Base-by-base conservation (phyloP, 2,329 filamentous ascomycete species). In the Penicillium sp. region DNA sequence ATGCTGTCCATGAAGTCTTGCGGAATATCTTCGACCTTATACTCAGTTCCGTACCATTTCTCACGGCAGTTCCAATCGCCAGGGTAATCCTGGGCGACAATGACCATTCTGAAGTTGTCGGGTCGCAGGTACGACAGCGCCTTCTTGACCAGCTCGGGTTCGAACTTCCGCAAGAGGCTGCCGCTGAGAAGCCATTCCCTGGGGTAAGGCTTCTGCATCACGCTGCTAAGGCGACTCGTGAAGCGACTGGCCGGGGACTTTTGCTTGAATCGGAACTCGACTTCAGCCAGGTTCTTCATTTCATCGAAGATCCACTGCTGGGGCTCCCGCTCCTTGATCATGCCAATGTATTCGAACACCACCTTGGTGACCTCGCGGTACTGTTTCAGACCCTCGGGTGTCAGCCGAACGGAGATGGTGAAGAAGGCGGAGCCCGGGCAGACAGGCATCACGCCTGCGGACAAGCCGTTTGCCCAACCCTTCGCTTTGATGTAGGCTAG, bases 11-110 rank as follows among this genome's bases (percentile, higher is more conserved):
- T 75, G 59, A 96, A 84, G 17, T 89, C 82, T 13, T 77, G 65
- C 0, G 90, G 83, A 31, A 98, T 87, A 63, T 82, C 84, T 64
- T 94, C 86, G 29, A 84, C 78, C 55, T 82, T 87, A 71, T 96
- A 95, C 63, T 97, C 90, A 0, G 93, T 98, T 8, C 91, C 91
- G 61, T 98, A 98, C 93, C 93, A 98, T 65, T 90, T 88, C 73
- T 98, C 93, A 64, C 86, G 93, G 66, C 84, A 73, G 57, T 94
- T 79, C 87, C 88, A 96, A 45, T 81, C 78, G 0, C 88, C 90
- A 0, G 90, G 90, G 58, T 84, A 86, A 8, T 87, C 84, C 63
- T 89, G 87, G 22, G 88, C 90, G 26, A 94, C 82, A 43, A 97
- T 76, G 2, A 82, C 84, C 67, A 96, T 78, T 26, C 88, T 81